Evolutionary conservation across 495 filamentous ascomycete species (phyloP).

Genomic region (Parathielavia appendiculata): DNA sequence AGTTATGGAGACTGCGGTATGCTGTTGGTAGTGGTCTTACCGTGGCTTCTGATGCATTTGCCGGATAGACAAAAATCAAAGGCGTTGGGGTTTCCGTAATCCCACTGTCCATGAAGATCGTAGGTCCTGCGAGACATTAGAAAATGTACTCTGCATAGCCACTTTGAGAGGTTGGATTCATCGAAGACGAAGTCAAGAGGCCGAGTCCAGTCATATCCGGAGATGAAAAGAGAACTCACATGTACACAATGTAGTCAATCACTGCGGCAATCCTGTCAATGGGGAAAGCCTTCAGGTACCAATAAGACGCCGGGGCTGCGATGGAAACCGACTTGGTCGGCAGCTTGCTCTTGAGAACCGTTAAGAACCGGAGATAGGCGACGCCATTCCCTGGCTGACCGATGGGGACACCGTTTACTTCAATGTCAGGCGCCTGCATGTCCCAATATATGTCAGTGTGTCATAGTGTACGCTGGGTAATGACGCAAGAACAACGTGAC

Average conservation of each 20-base stretch:
- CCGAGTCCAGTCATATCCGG: no score
- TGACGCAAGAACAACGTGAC: no score
- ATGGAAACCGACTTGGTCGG: conserved; percentile 11
- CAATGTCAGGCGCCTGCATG: neutral
- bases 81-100: neutral
- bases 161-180: no score
- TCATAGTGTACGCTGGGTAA: no score
- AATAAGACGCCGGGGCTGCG: conserved; percentile 21
- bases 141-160: conserved; percentile 40
- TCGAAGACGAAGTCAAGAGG: no score
- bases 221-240: no score
- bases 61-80: conserved; percentile 18
- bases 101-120: conserved; percentile 30
- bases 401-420: neutral
- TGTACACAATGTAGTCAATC: conserved; percentile 31
- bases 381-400: neutral
- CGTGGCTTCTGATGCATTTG: conserved; percentile 39
- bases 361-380: neutral
- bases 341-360: neutral
- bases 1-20: no score
- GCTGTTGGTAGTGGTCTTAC: no score
- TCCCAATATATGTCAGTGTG: no score
- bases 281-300: conserved; percentile 19
- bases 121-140: conserved; percentile 41
- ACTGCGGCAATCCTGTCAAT: conserved; percentile 19